A percentile compares a stretch with the other conserved stretches of the same genome.
Evolutionary conservation across 331 rosid species (phyloP).

Genomic region (Rosa hybrid): DNA sequence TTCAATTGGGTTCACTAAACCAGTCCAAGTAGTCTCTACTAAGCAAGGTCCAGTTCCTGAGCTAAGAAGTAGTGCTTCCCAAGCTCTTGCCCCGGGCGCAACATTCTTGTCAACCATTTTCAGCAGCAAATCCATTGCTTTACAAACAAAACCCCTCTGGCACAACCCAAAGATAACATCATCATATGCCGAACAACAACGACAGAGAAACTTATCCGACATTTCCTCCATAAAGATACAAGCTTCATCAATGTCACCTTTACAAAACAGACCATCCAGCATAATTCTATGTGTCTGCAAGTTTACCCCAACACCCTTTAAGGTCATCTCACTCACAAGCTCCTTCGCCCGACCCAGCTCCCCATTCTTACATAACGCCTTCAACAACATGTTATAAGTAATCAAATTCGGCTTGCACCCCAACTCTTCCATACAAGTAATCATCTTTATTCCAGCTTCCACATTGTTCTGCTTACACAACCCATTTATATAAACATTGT

Average conservation of each 20-base stretch:
- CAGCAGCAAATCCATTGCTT: constrained; percentile 55
- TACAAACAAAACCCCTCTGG: constrained; percentile 44
- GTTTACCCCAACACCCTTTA: constrained; percentile 58
- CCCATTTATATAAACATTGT: constrained; percentile 67
- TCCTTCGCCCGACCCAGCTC: constrained; percentile 43
- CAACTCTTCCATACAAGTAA: constrained; percentile 60
- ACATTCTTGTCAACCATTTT: constrained; percentile 42
- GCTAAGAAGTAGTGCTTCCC: constrained; percentile 60
- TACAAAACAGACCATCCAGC: constrained; percentile 59
- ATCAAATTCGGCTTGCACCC: constrained; percentile 73
- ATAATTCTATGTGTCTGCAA: constrained; percentile 56
- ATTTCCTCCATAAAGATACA: constrained; percentile 61
- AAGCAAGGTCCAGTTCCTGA: constrained; percentile 32
- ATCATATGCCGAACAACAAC: constrained; percentile 56
- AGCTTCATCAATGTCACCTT: constrained; percentile 59
- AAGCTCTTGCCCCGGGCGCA: constrained; percentile 49
- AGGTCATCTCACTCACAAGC: constrained; percentile 55
- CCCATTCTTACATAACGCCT: constrained; percentile 40
- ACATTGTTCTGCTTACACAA: constrained; percentile 62
- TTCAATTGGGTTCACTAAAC: constrained; percentile 36
- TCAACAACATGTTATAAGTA: constrained; percentile 61
- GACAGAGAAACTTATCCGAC: constrained; percentile 47
- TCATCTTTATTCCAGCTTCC: constrained; percentile 46
- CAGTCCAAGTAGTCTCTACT: constrained; percentile 37
- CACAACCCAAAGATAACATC: constrained; percentile 55